A percentile compares a stretch with the other conserved stretches of the same genome.
Evolutionary conservation across 257 asterid genomes (phyloP).

Genomic region (Misopates orontium): DNA sequence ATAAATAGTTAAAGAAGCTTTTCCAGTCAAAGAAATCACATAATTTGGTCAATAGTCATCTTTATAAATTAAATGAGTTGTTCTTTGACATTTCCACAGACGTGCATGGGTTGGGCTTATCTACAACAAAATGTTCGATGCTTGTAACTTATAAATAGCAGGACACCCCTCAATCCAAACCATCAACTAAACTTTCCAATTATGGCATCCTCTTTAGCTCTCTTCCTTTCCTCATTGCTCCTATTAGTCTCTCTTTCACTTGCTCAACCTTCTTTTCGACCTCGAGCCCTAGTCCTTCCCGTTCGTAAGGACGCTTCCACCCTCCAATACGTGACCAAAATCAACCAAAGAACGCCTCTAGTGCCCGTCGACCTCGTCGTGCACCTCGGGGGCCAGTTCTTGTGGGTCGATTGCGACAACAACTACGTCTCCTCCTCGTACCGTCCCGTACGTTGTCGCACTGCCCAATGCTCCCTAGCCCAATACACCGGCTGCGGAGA

Average conservation of each 20-base stretch:
- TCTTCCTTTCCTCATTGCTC: conserved; percentile 25
- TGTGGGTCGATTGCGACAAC: conserved; percentile 71
- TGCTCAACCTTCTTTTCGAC: conserved; percentile 46
- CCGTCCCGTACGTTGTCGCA: conserved; percentile 53
- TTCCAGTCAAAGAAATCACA: too few species aligned
- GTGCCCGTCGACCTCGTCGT: conserved; percentile 52
- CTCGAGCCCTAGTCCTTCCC: conserved; percentile 53
- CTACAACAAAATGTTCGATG: too few species aligned
- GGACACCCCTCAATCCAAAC: too few species aligned
- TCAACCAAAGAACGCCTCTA: conserved; percentile 59
- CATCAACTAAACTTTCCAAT: neutral
- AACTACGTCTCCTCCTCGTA: conserved; percentile 56
- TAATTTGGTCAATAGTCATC: too few species aligned
- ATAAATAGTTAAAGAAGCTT: too few species aligned
- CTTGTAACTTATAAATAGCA: too few species aligned
- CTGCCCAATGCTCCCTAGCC: conserved; percentile 59
- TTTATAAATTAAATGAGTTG: too few species aligned
- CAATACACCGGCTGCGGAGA: conserved; percentile 37
- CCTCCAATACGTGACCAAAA: conserved; percentile 49
- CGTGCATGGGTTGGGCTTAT: too few species aligned
- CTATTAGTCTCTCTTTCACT: conserved; percentile 24
- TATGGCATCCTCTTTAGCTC: conserved; percentile 19
- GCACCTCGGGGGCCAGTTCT: conserved; percentile 64
- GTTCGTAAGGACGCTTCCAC: conserved; percentile 61
- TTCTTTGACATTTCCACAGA: too few species aligned